Evolutionary conservation across 2,329 filamentous ascomycete species (phyloP).

Genomic region (Alternaria sp.): DNA sequence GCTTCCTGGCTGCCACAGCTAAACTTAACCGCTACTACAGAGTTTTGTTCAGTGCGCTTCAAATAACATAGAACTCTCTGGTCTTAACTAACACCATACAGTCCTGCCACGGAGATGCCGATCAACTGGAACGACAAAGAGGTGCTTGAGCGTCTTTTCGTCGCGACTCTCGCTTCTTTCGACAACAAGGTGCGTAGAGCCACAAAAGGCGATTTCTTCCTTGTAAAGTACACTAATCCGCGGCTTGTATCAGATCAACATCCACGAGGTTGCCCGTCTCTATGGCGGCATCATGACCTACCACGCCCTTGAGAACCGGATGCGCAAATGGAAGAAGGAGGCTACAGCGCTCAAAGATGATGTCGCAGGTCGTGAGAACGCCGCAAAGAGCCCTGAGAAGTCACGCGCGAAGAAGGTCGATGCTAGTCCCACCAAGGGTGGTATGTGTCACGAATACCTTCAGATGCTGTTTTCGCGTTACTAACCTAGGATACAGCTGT

Average conservation of each 20-base stretch:
- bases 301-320: conserved; percentile 58
- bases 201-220: neutral
- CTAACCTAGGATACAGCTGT: neutral
- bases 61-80: neutral
- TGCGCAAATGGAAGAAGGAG: conserved; percentile 56
- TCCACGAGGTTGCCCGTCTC: conserved; percentile 54
- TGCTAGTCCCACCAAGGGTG: neutral
- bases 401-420: conserved; percentile 12
- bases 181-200: conserved; percentile 43
- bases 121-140: conserved; percentile 52
- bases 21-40: neutral
- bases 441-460: neutral
- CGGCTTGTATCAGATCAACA: conserved; percentile 53
- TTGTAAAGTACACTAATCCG: conserved; percentile 12
- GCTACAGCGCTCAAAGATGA: conserved; percentile 47
- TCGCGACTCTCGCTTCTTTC: conserved; percentile 50
- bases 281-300: conserved; percentile 59
- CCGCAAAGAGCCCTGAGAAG: conserved; percentile 14
- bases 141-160: conserved; percentile 53
- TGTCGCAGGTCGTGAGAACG: conserved; percentile 11
- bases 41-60: neutral
- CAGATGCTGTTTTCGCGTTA: neutral
- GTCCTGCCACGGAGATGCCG: conserved; percentile 31
- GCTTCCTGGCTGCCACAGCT: neutral
- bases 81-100: neutral